A percentile compares a stretch with the other conserved stretches of the same genome.
phyloP scores from a whole-genome alignment of 2,329 filamentous ascomycete species.

The Sclerotinia spermophila region DNA sequence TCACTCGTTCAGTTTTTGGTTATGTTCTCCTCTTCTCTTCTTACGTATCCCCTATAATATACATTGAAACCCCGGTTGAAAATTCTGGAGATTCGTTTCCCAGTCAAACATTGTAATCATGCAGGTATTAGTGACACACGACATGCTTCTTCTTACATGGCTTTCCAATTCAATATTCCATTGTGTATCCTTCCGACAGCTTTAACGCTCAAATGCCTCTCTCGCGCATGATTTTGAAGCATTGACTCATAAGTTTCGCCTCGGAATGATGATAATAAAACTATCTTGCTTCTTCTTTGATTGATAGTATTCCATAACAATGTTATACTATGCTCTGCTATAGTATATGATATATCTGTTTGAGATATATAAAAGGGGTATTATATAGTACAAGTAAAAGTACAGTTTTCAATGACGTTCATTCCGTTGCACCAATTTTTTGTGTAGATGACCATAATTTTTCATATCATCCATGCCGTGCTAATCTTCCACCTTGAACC shows the following conservation, averaged over 20 bases:
- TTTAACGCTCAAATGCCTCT: neutral
- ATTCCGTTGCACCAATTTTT: conserved; percentile 13
- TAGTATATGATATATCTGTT: neutral
- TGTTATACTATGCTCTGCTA: neutral
- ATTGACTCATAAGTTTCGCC: neutral
- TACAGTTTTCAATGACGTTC: conserved; percentile 19
- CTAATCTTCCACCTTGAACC: neutral
- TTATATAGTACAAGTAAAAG: conserved; percentile 12
- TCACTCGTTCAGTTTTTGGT: no score
- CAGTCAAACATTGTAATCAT: neutral
- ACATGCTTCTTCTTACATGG: neutral
- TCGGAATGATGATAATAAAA: neutral
- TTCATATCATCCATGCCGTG: neutral
- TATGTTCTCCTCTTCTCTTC: no score
- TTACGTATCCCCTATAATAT: neutral
- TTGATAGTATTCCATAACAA: neutral
- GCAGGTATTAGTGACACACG: neutral
- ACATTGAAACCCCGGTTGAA: neutral
- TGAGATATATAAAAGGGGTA: conserved; percentile 7
- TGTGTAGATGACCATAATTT: neutral
- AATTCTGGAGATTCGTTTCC: neutral
- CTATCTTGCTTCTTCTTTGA: neutral
- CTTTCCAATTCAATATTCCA: neutral
- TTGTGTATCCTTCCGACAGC: no score
- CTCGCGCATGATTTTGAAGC: neutral